phyloP scores from a whole-genome alignment of 148 eudicot genomes.

The Camellia granthamiana region DNA sequence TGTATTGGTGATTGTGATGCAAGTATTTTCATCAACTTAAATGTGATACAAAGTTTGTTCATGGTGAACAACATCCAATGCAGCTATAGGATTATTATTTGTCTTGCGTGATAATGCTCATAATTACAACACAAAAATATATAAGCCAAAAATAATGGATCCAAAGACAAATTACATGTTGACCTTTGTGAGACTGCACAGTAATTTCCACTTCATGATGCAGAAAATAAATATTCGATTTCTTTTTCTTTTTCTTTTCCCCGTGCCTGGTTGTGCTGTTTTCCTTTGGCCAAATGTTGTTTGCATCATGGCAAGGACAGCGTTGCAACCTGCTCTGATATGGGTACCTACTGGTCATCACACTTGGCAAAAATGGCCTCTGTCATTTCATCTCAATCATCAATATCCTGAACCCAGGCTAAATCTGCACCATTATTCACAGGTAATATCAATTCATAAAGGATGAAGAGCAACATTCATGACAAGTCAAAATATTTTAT shows the following conservation, averaged over 20 bases:
- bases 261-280: not conserved
- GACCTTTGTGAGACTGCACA: constrained; percentile 10
- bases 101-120: not conserved
- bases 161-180: constrained; percentile 1
- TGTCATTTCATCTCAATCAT: constrained; percentile 41
- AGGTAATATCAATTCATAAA: not conserved
- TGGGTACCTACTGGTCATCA: not conserved
- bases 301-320: not conserved
- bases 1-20: not conserved
- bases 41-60: not conserved
- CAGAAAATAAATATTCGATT: not conserved
- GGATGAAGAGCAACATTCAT: not conserved
- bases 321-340: not conserved
- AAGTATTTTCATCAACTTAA: too few species aligned
- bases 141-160: not conserved
- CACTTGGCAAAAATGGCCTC: not conserved
- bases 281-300: not conserved
- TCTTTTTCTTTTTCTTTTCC: not conserved
- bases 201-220: not conserved
- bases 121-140: not conserved
- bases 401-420: constrained; percentile 76
- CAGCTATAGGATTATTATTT: not conserved
- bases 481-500: not conserved
- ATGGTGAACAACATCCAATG: not conserved
- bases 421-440: constrained; percentile 47